Evolutionary conservation across 257 asterid genomes (phyloP).

Genomic region (Prunella vulgaris): DNA sequence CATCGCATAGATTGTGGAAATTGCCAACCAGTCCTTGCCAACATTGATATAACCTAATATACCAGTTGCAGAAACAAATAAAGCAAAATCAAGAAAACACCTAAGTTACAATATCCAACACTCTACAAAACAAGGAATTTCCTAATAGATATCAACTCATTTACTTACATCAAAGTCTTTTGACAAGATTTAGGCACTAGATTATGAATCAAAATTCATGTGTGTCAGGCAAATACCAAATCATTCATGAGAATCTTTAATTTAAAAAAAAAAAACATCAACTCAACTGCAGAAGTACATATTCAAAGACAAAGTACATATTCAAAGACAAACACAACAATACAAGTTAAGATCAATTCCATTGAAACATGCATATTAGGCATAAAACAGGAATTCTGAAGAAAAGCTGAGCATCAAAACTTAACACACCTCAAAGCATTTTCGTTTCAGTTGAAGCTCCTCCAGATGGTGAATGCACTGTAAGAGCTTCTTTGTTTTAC

Average conservation of each 20-base stretch:
- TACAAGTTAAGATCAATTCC: neutral
- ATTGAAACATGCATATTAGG: neutral
- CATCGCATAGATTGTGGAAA: neutral
- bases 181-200: no score
- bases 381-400: neutral
- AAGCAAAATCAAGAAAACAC: neutral
- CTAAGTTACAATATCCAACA: neutral
- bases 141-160: no score
- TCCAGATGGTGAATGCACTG: neutral
- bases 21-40: constrained; percentile 2
- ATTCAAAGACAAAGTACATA: no score
- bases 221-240: neutral
- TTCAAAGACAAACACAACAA: neutral
- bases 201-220: no score
- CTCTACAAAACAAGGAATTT: neutral
- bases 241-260: no score
- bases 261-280: no score
- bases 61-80: neutral
- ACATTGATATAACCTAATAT: constrained; percentile 1
- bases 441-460: neutral
- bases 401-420: neutral
- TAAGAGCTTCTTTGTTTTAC: neutral
- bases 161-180: no score
- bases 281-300: no score
- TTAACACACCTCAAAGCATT: neutral